Base-by-base conservation (phyloP, 1,284 basidiomycete genomes). In the Irpex sp. region DNA sequence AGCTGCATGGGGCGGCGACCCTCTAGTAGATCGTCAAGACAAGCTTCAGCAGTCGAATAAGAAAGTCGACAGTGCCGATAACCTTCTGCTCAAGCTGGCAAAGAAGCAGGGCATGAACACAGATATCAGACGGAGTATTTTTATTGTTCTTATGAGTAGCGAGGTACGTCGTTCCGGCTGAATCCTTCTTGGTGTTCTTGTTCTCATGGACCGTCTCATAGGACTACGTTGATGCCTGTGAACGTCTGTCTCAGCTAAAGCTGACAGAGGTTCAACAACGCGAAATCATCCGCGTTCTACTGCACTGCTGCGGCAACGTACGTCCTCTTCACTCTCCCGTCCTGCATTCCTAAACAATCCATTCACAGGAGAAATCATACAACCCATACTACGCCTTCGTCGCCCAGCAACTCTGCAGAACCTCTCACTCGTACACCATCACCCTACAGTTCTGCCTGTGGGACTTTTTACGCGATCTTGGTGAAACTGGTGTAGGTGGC, bases 81-180 rank as follows among this genome's bases (percentile, higher is more conserved):
- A 81, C 57, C 78, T 81, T 9, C 77, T 99, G 37, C 69, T 92
- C 37, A 90, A 89, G 66, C 81, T 98, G 11, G 97, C 97, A 0
- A 83, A 88, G 66, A 90, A 89, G 71, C 97, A 99, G 72, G 97
- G 97, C 21, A 99, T 99, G 97, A 99, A 99, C 73, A 98, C 97
- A 0, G 96, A 98, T 67, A 90, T 98, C 36, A 85, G 97, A 39
- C 82, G 95, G 61, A 89, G 88, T 63, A 89, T 98, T 57, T 99
- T 99, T 70, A 86, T 96, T 35, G 90, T 95, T 13, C 79, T 99
- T 37, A 94, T 99, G 90, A 95, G 93, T 68, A 92, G 92, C 69
- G 93, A 96, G 72, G 94, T 95, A 71, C 69, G 87, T n/a, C 39
- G 1, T 46, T n/a, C n/a, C 39, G 39, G 1, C 19, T 57, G 37